Evolutionary conservation across 75 land plant genomes (phyloP), one percentile per base, ranked within the genome.

Genomic region (Sequoia sempervirens): DNA sequence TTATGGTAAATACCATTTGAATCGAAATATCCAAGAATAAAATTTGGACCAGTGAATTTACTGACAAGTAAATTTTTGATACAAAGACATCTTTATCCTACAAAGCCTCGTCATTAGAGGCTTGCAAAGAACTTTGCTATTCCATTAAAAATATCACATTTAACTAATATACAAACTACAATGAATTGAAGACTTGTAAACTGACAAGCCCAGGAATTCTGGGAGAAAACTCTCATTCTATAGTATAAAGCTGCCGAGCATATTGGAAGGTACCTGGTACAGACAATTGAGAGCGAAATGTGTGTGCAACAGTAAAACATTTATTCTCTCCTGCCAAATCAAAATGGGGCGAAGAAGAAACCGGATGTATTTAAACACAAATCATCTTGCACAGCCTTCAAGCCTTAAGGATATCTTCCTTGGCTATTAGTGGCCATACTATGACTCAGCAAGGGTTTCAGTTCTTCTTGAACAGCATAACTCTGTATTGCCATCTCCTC

Each of bases 401-500:
- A 23, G 4, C 45, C 26, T 75, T 5, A 40, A 20, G 76, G 28
- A 38, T 37, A 37, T 36, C 38, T 74, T 38, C 41, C 78, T 28
- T 20, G 41, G 41, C 41, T 40, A 40, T 78, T 54, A 12, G 82
- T 7, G 28, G 30, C n/a, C 53, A 37, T 66, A 43, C 85, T 85
- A 66, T 85, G 76, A 53, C 88, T 86, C 47, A 95, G 88, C 40
- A 95, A 80, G 43, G 93, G 92, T 68, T 87, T 86, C 36, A 95
- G 50, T 81, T 89, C 82, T 75, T 89, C 85, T 81, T 87, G 84
- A 30, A 95, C 92, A 80, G 89, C 92, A 23, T 28, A 82, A n/a
- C 83, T 83, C 81, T 90, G 98, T 3, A 88, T 72, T 32, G 86
- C 75, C 52, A 91, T 78, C 86, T 91, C 94, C 68, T 92, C 93